phyloP scores from a whole-genome alignment of 192 early-diverging fungal genomes.

The Podila clonocystis region DNA sequence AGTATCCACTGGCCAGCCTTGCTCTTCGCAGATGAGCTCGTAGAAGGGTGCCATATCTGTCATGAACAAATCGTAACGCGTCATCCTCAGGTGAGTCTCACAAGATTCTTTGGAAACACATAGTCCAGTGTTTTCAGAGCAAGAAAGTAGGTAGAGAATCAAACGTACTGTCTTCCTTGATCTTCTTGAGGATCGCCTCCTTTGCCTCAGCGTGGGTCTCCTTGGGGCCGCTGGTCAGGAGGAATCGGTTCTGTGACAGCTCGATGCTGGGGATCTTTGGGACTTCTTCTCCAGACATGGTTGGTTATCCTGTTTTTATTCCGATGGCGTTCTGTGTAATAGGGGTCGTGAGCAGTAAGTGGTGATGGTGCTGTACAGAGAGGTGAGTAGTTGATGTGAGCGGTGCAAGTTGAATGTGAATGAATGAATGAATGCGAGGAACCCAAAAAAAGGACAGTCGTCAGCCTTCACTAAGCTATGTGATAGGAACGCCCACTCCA shows the following conservation, averaged over 20 bases:
- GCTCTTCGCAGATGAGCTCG: conserved; percentile 67
- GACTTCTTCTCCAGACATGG: conserved; percentile 70
- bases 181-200: conserved; percentile 72
- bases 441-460: conserved; percentile 1
- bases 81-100: not conserved
- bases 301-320: not conserved
- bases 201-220: conserved; percentile 74
- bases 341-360: not conserved
- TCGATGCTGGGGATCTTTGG: conserved; percentile 91
- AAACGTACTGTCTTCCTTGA: conserved; percentile 87
- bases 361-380: not conserved
- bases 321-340: not conserved
- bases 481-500: no score
- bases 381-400: not conserved
- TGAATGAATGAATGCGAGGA: conserved; percentile 2
- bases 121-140: no score
- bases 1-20: conserved; percentile 67
- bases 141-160: not conserved
- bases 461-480: no score
- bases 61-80: not conserved
- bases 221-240: conserved; percentile 77
- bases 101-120: not conserved
- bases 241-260: conserved; percentile 85
- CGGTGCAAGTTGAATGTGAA: not conserved
- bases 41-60: conserved; percentile 93